Base-by-base conservation (phyloP, 768 basidiomycete genomes). In the Auriscalpium microsporum region DNA sequence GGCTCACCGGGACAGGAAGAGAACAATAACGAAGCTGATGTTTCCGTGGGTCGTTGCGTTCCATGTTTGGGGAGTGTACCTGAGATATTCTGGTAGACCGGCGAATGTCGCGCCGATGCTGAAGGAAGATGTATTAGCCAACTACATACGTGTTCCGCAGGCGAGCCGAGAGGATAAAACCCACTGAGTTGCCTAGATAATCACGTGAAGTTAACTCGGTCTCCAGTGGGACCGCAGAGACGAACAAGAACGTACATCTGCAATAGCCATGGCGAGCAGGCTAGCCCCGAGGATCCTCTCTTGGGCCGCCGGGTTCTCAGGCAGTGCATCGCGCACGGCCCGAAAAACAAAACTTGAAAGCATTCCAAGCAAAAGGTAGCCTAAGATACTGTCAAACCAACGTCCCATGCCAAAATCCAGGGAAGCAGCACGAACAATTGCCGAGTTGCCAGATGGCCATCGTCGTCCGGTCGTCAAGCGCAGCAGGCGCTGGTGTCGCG, bases 1-100 rank as follows among this genome's bases (percentile, higher is more conserved):
- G n/a, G 19, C 70, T 49, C 64, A 86, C 86, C 87, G 78, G 60
- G 75, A 75, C 42, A 72, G 48, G 52, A 84, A 75, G 38, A 90
- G 72, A 23, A 82, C 68, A 34, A 83, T 51, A 21, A 79, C 78
- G 55, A 82, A 71, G 3, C 86, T 82, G 64, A 89, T 83, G 63
- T 90, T 91, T 36, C 87, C 88, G 60, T 90, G 87, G 0, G 82
- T 86, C 74, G 79, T 84, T 28, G 74, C 64, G 67, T 89, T 90
- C 89, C 87, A 91, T 13, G 64, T 62, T 8, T 65, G 65, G 37
- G 78, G 71, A 28, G 73, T 69, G 56, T 75, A 82, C 48, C 74
- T 75, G 58, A 87, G 67, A 28, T 78, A 71, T 36, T 68, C 60
- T 0, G 89, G 89, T 33, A 89, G 76, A 8, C 78, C 78, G 40